Evolutionary conservation across 441 rosid species (phyloP).

Genomic region (Mallotus repandus): DNA sequence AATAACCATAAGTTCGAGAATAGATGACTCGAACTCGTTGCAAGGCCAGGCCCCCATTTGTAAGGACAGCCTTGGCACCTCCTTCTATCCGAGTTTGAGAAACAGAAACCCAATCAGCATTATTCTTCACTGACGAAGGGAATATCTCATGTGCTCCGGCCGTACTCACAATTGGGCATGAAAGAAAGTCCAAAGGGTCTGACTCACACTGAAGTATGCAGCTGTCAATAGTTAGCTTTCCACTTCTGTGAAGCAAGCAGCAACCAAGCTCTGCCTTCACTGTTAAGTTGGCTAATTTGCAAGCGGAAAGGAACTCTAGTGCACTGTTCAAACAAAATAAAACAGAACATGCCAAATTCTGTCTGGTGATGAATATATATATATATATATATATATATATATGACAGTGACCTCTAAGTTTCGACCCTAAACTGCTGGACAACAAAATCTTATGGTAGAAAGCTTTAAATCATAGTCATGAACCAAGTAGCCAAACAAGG

Average conservation of each 20-base stretch:
- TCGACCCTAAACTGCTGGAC: slow-evolving; percentile 10
- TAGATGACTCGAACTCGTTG: slow-evolving; percentile 89
- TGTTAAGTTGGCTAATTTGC: slow-evolving; percentile 80
- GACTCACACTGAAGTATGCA: slow-evolving; percentile 88
- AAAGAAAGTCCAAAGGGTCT: slow-evolving; percentile 80
- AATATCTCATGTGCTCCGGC: slow-evolving; percentile 42
- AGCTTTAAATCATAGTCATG: not conserved
- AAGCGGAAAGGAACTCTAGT: slow-evolving; percentile 75
- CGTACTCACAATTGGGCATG: slow-evolving; percentile 82
- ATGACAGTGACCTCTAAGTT: slow-evolving; percentile 11
- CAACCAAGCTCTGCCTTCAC: slow-evolving; percentile 93
- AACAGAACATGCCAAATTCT: slow-evolving; percentile 26
- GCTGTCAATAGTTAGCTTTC: slow-evolving; percentile 78
- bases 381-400: not conserved
- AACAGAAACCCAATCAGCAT: slow-evolving; percentile 59
- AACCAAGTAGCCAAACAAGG: not conserved
- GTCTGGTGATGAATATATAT: slow-evolving; percentile 6
- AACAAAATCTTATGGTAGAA: not conserved
- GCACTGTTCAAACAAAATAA: slow-evolving; percentile 56
- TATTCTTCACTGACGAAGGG: slow-evolving; percentile 37
- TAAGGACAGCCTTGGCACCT: slow-evolving; percentile 82
- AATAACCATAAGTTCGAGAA: slow-evolving; percentile 63
- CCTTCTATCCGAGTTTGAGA: slow-evolving; percentile 86
- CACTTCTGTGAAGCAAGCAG: slow-evolving; percentile 91
- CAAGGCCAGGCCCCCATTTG: slow-evolving; percentile 71